Base-by-base conservation (phyloP, 805 yeast genomes). In the Kuraishia ogatae region DNA sequence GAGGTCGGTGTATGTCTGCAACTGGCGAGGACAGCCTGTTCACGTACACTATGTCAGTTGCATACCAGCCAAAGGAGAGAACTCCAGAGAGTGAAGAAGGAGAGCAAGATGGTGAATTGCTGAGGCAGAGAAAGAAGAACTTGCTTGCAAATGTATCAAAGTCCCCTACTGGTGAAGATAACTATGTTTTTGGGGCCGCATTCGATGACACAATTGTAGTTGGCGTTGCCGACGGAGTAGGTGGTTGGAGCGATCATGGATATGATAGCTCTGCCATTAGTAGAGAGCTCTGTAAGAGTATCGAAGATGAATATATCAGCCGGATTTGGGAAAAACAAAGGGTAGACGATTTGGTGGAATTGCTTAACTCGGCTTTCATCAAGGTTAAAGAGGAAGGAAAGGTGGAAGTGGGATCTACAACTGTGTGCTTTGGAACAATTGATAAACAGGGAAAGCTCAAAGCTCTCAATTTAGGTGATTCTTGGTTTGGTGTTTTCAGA, bases 191-290 rank as follows among this genome's bases (percentile, higher is more conserved):
- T 26, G 75, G 81, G 8, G 68, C 68, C 22, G 56, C 57, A 11
- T 67, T 64, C 20, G 71, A 71, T 52, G 75, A 77, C 2, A 70
- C 69, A 28, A 58, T 85, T 0, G 80, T 86, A 3, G 76, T 84
- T n/a, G 96, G 93, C 22, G 94, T 88, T 2, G 87, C 97, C 5
- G 99, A 93, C 71, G 99, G 99, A 15, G 98, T 94, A 2, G 98
- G 98, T 17, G 98, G 98, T 2, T 93, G 98, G 97, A 81, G 88
- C 1, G 94, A 89, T 58, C 85, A 88, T 51, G 97, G 97, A 0
- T 87, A 83, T 62, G 97, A 93, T 67, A 88, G 97, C 1, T 80
- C 90, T 56, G 93, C 93, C 7, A 88, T 93, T 57, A 84, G 94
- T 48, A 77, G 96, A 61, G 94, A 89, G 62, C 71, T 93, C 47